Conservation (phyloP, 495 filamentous ascomycete genomes). For the Apodospora peruviana region DNA sequence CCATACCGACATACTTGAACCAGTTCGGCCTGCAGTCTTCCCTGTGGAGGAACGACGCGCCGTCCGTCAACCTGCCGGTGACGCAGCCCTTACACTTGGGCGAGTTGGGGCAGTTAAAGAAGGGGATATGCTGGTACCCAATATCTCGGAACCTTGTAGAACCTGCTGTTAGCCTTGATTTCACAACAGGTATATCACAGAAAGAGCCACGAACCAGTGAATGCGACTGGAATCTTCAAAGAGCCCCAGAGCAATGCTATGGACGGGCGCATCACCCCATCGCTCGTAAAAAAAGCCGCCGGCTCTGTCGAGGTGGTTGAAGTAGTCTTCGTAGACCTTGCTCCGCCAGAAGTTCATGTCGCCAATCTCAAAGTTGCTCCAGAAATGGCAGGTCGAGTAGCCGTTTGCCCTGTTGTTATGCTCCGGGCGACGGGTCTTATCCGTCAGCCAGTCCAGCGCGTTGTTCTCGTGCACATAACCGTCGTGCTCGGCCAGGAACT, state of each 20-base stretch:
- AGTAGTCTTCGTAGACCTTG: conserved; percentile 88
- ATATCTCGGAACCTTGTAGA: conserved; percentile 99
- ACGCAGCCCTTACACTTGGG: conserved; percentile 89
- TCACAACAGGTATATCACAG: background rate
- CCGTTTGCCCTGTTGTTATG: conserved; percentile 77
- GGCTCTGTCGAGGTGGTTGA: conserved; percentile 87
- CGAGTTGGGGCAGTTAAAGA: conserved; percentile 96
- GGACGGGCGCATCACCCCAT: conserved; percentile 98
- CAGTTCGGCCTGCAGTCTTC: conserved; percentile 96
- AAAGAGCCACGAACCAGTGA: conserved; percentile 69
- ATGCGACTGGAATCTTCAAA: conserved; percentile 89
- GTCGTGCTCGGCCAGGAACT: conserved; percentile 81
- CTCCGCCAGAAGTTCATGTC: conserved; percentile 94
- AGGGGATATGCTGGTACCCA: conserved; percentile 97
- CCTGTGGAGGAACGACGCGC: conserved; percentile 72
- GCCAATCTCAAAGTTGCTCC: conserved; percentile 98
- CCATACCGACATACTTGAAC: conserved; percentile 89
- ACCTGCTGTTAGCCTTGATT: conserved; percentile 10
- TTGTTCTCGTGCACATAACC: conserved; percentile 78
- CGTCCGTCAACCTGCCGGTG: conserved; percentile 80
- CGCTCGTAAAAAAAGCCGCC: conserved; percentile 99
- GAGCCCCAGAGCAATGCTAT: conserved; percentile 88
- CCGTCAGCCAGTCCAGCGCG: conserved; percentile 81
- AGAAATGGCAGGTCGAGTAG: conserved; percentile 99
- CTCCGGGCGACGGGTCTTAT: conserved; percentile 68